These are phyloP conservation scores for Leishmania lainsoni DNA, from an alignment of 208 protist genomes.

Conservation along the genomic window DNA sequence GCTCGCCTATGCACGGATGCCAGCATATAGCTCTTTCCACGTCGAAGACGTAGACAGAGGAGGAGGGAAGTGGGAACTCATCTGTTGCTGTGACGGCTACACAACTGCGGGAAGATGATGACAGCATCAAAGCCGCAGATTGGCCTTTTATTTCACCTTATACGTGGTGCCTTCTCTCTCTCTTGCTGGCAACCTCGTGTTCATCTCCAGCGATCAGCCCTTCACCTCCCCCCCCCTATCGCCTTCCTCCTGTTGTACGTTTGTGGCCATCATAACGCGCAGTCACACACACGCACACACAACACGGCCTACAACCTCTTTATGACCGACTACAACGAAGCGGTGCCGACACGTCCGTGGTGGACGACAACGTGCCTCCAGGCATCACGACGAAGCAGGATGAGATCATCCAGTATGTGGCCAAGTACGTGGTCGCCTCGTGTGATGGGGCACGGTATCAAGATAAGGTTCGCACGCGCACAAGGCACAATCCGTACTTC, in stretches of 20 bases:
- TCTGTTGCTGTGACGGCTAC: background rate
- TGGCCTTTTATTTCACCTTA: background rate
- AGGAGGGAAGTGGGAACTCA: background rate
- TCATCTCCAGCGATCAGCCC: background rate
- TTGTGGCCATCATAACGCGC: background rate
- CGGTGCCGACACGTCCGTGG: constrained; percentile 27
- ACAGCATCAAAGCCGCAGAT: background rate
- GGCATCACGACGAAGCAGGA: constrained; percentile 80
- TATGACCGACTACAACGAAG: constrained; percentile 6
- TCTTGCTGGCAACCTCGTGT: background rate
- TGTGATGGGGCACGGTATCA: constrained; percentile 76
- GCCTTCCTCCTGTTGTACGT: background rate
- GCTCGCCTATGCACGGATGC: background rate
- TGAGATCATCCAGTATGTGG: constrained; percentile 80
- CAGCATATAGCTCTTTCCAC: background rate
- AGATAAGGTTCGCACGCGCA: constrained; percentile 59
- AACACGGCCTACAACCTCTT: background rate
- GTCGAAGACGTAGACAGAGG: background rate
- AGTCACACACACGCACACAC: background rate
- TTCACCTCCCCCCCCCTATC: background rate
- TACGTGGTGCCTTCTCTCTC: background rate
- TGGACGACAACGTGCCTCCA: constrained; percentile 38
- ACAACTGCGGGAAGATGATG: background rate
- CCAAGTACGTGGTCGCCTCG: constrained; percentile 76
- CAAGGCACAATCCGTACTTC: constrained; percentile 78